Conservation (phyloP, 129 eudicot species). For the Deinandra increscens region DNA sequence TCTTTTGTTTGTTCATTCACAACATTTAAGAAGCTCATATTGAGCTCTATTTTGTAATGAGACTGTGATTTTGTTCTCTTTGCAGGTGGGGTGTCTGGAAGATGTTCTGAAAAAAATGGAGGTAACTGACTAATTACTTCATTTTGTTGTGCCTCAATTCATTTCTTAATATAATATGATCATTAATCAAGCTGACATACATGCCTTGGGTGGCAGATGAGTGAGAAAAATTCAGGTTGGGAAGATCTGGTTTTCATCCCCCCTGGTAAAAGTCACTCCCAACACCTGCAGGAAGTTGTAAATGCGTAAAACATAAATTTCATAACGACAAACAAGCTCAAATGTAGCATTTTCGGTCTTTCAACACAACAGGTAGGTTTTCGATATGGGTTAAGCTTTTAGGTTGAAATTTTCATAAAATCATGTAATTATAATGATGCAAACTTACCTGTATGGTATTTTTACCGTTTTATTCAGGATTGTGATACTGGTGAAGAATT, state of each 20-base stretch:
- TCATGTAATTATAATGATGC: conserved; percentile 10
- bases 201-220: conserved; percentile 46
- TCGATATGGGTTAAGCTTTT: not conserved
- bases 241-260: conserved; percentile 92
- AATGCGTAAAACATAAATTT: conserved; percentile 34
- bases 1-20: not conserved
- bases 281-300: conserved; percentile 75
- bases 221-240: conserved; percentile 83
- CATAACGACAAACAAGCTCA: conserved; percentile 15
- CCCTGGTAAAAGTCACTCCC: conserved; percentile 95
- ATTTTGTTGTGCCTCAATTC: not conserved
- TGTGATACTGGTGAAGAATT: not conserved
- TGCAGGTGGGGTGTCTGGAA: conserved; percentile 93
- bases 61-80: not conserved
- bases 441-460: conserved; percentile 3
- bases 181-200: not conserved
- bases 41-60: not conserved
- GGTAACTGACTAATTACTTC: conserved; percentile 36
- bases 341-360: conserved; percentile 12
- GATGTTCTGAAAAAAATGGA: conserved; percentile 95
- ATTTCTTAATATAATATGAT: conserved; percentile 15
- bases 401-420: not conserved
- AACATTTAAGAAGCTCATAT: not conserved
- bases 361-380: conserved; percentile 13
- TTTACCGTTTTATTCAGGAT: conserved; percentile 17